phyloP scores from a whole-genome alignment of 805 yeast genomes.

The Nakazawaea ishiwadae region DNA sequence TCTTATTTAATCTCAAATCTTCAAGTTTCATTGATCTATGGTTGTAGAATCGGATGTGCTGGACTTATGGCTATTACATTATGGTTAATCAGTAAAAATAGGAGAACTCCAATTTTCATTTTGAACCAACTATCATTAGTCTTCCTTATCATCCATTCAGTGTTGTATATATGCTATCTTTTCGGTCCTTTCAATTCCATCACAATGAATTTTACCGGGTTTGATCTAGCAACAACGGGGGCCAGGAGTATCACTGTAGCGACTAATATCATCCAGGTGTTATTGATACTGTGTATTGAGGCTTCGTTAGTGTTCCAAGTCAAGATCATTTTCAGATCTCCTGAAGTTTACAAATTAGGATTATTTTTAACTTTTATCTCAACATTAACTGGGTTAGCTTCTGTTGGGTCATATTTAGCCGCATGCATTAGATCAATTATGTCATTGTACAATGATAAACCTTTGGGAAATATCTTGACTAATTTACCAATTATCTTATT shows the following conservation, averaged over 20 bases:
- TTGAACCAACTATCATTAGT: conserved; percentile 61
- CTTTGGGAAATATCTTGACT: conserved; percentile 28
- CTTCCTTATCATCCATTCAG: conserved; percentile 54
- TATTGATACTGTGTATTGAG: conserved; percentile 60
- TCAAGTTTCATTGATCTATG: conserved; percentile 43
- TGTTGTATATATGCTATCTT: conserved; percentile 51
- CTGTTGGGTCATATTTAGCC: conserved; percentile 55
- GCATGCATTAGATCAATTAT: conserved; percentile 42
- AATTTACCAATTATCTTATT: conserved; percentile 60
- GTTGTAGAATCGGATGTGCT: conserved; percentile 56
- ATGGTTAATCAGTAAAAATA: conserved; percentile 45
- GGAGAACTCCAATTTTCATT: conserved; percentile 65
- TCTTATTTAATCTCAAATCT: conserved; percentile 25
- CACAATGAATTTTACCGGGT: conserved; percentile 42
- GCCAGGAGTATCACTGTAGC: conserved; percentile 53
- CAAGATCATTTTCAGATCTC: conserved; percentile 61
- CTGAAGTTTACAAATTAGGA: conserved; percentile 41
- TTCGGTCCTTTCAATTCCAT: conserved; percentile 47
- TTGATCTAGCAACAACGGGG: conserved; percentile 30
- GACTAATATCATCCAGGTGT: conserved; percentile 52
- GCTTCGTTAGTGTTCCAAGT: conserved; percentile 68
- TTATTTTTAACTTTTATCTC: conserved; percentile 32
- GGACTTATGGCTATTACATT: conserved; percentile 40
- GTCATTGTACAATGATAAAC: conserved; percentile 23
- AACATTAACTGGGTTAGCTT: conserved; percentile 43